Evolutionary conservation across 2,329 filamentous ascomycete genomes (phyloP), one percentile per base, ranked within the genome.

Genomic region (Fusarium sp.): DNA sequence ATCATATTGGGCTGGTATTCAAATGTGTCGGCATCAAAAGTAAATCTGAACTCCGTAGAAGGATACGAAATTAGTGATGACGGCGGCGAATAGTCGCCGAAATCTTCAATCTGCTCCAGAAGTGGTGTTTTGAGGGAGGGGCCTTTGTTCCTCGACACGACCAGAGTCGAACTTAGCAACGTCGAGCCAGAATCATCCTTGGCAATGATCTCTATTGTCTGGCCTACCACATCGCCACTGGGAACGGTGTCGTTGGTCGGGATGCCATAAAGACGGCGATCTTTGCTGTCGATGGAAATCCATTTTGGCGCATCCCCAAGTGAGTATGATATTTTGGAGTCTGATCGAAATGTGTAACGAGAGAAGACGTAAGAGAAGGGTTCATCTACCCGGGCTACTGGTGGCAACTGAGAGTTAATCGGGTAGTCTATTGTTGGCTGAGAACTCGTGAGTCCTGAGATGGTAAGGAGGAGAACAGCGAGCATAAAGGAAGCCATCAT

Each of bases 351-450:
- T 0, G 94, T 97, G 43, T 91, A 90, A 21, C 86, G 82, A 15
- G 93, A 92, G 77, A 97, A 93, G 35, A 88, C 85, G 78, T 95
- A 94, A 15, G 86, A 88, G 81, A 94, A 96, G 5, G 87, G 85
- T 75, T 91, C 79, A 44, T 88, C 88, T 67, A 93, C 85, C 73
- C 93, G 88, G 25, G 94, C 94, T 60, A 95, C 92, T 7, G 92
- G 92, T 37, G 94, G 94, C 2, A 97, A 88, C 81, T 97, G 95
- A 5, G 93, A 91, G 82, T 96, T 97, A 81, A 97, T 87, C 2
- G 94, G 94, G 75, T 95, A 96, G 52, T 85, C 83, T 53, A 86
- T 78, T 30, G 80, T 77, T 16, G 88, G 88, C 23, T 81, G 78
- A 59, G 83, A 80, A 42, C 66, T 72, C n/a, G 79, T 80, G 38